These are phyloP conservation scores for Dovyalis caffra DNA, from an alignment of 345 rosid species.

Conservation along the genomic window DNA sequence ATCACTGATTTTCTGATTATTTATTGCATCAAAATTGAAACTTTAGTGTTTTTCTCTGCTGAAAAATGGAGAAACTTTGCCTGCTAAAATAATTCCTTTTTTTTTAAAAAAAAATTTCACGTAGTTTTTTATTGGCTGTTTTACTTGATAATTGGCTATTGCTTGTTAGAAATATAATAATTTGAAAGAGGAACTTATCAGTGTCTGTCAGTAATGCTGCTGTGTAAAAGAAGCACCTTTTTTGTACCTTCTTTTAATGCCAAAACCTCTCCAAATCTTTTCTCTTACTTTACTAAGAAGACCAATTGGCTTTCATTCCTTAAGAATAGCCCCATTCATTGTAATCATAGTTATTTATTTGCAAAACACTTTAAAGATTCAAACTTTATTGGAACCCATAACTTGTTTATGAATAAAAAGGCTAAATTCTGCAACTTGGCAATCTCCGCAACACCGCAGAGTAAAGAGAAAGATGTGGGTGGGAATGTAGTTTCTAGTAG, in stretches of 20 bases:
- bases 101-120: not conserved
- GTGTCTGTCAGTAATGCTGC: slow-evolving; percentile 36
- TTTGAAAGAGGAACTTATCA: not conserved
- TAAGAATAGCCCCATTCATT: slow-evolving; percentile 23
- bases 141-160: not conserved
- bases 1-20: not conserved
- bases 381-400: slow-evolving; percentile 13
- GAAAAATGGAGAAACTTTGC: not conserved
- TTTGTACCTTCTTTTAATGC: slow-evolving; percentile 34
- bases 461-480: slow-evolving; percentile 28
- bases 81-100: not conserved
- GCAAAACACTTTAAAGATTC: slow-evolving; percentile 16
- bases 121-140: not conserved
- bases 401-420: slow-evolving; percentile 23
- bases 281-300: slow-evolving; percentile 27
- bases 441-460: slow-evolving; percentile 25
- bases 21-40: not conserved
- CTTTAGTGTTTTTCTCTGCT: not conserved
- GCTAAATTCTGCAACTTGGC: slow-evolving; percentile 41
- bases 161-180: not conserved
- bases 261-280: slow-evolving; percentile 25
- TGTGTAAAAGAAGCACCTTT: slow-evolving; percentile 30
- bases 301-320: slow-evolving; percentile 28
- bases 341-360: slow-evolving; percentile 14
- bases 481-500: slow-evolving; percentile 37